phyloP scores from a whole-genome alignment of 345 rosid genomes.

The Gynandropsis gynandra region DNA sequence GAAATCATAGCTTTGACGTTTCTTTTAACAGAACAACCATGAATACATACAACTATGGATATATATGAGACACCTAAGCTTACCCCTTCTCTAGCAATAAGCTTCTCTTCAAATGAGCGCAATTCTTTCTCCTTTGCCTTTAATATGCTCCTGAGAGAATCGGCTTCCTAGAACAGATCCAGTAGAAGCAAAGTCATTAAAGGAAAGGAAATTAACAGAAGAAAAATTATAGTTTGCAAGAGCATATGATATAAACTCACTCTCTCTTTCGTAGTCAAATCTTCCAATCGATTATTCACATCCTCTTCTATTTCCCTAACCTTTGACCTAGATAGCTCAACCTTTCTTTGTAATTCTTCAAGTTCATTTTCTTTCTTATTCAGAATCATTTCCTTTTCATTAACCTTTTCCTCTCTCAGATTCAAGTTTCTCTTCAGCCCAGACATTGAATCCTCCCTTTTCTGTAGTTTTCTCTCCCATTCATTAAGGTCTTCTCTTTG shows the following conservation, averaged over 20 bases:
- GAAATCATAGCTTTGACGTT: not conserved
- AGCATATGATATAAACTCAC: constrained; percentile 31
- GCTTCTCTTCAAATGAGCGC: constrained; percentile 52
- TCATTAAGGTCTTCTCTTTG: constrained; percentile 63
- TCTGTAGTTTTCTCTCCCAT: constrained; percentile 65
- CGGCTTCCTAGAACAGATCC: constrained; percentile 42
- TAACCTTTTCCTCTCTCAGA: constrained; percentile 56
- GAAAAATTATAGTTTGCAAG: constrained; percentile 2
- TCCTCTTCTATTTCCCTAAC: constrained; percentile 55
- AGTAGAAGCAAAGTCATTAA: constrained; percentile 20
- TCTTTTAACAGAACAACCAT: not conserved
- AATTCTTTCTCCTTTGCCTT: constrained; percentile 48
- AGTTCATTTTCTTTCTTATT: constrained; percentile 46
- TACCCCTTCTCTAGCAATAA: constrained; percentile 68
- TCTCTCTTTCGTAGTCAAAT: constrained; percentile 57
- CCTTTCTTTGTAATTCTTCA: constrained; percentile 44
- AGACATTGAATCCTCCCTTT: constrained; percentile 40
- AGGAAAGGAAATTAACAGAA: constrained; percentile 7
- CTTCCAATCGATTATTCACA: constrained; percentile 40
- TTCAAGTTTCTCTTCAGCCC: constrained; percentile 50
- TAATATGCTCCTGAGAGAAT: constrained; percentile 34
- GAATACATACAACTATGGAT: constrained; percentile 1
- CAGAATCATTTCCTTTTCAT: constrained; percentile 42
- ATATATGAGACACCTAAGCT: constrained; percentile 24
- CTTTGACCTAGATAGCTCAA: constrained; percentile 39